Base-by-base conservation (phyloP, 176 grass and related monocot genomes). In the Carex pumila region DNA sequence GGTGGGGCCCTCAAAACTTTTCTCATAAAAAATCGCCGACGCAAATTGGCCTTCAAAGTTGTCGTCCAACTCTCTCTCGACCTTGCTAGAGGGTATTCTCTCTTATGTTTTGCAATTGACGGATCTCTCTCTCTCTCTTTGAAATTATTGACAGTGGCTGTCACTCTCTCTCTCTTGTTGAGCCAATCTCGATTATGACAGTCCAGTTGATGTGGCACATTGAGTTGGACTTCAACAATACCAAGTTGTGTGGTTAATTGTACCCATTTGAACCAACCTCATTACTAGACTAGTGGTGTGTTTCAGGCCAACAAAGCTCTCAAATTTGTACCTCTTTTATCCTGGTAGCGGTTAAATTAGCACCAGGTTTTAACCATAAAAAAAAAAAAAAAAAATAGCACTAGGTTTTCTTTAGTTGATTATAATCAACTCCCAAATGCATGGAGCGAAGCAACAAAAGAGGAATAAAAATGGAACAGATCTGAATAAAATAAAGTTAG, bases 1-100 rank as follows among this genome's bases (percentile, higher is more conserved):
- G 97, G 97, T 39, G 97, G 97, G 61, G 91, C 93, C n/a, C 91
- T 99, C 79, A 99, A 99, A 92, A 94, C 88, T 55, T 99, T 96
- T 93, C 88, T 99, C 62, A 99, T 99, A 87, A 99, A 99, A 89
- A 93, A 94, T 61, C 89, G 93, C 73, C 89, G 93, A 93, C 95
- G 91, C 87, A 99, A 99, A 86, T 79, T 99, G 85, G 88, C 97
- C 67, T 99, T 92, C 89, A 99, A 96, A 90, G 89, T 92, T 75
- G 97, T 99, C 31, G 87, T 92, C 66, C 97, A 96, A 89, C 71
- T 99, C 31, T 70, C 93, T 59, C 93, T 99, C 81, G 97, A 99
- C 80, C 88, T 99, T 79, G 91, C 97, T 63, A 94, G 97, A 60
- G 93, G 97, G 97, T 99, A 85, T 88, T 84, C 18, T 84, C 25